Conservation (phyloP, 805 yeast genomes). For the Hanseniaspora vineae region DNA sequence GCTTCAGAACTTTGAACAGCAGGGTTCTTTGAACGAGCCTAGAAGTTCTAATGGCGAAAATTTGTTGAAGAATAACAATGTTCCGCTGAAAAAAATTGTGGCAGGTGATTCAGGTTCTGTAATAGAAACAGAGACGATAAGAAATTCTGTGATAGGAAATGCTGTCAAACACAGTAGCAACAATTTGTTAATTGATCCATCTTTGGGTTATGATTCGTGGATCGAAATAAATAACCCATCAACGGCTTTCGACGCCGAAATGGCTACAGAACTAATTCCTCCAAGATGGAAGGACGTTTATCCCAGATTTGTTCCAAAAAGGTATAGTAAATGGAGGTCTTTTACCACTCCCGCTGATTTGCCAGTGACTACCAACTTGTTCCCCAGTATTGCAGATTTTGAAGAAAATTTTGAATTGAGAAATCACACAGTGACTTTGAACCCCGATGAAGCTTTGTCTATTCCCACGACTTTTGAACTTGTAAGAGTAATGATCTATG, state of each 20-base stretch:
- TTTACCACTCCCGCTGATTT: constrained; percentile 86
- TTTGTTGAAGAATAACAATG: neutral
- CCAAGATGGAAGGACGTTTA: constrained; percentile 90
- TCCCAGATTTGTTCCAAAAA: constrained; percentile 54
- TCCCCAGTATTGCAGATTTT: constrained; percentile 60
- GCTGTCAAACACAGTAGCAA: neutral
- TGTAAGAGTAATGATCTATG: constrained; percentile 75
- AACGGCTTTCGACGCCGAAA: constrained; percentile 40
- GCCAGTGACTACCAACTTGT: constrained; percentile 68
- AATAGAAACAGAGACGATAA: neutral
- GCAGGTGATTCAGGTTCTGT: neutral
- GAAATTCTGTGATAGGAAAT: too few relatives aligned
- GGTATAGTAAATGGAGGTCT: constrained; percentile 82
- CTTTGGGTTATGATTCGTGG: constrained; percentile 29
- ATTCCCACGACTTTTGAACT: constrained; percentile 44
- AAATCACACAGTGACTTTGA: constrained; percentile 65
- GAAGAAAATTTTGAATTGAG: constrained; percentile 64
- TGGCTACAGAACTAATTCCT: constrained; percentile 43
- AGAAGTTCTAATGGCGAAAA: neutral
- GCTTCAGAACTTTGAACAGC: too few relatives aligned
- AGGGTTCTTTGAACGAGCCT: neutral
- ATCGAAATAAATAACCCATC: constrained; percentile 69
- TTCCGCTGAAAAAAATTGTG: neutral
- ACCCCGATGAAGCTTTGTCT: constrained; percentile 37
- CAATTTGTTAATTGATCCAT: neutral